These are phyloP conservation scores for Neohortaea acidophila DNA, from an alignment of 495 filamentous ascomycete genomes.

Conservation along the genomic window DNA sequence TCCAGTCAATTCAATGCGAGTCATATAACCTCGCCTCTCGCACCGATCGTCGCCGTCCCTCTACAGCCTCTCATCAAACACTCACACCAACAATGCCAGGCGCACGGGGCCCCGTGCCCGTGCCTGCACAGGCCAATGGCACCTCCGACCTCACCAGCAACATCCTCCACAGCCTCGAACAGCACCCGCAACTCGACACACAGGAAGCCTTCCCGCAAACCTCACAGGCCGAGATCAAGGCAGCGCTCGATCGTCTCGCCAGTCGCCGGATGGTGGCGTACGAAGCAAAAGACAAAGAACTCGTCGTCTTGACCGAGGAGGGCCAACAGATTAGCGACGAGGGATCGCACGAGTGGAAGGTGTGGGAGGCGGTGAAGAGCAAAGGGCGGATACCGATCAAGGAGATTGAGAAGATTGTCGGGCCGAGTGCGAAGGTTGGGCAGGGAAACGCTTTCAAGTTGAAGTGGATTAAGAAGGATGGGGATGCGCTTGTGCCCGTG, in stretches of 20 bases:
- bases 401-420: slow-evolving; percentile 66
- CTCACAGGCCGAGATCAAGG: slow-evolving; percentile 61
- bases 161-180: slow-evolving; percentile 25
- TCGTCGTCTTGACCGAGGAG: slow-evolving; percentile 62
- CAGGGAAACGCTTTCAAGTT: slow-evolving; percentile 92
- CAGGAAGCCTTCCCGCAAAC: slow-evolving; percentile 58
- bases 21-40: no score
- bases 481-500: slow-evolving; percentile 22
- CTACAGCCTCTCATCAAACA: background rate
- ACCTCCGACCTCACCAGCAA: slow-evolving; percentile 24
- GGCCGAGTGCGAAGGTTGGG: slow-evolving; percentile 76
- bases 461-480: slow-evolving; percentile 85
- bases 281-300: slow-evolving; percentile 64
- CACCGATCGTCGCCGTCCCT: no score
- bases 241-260: slow-evolving; percentile 68
- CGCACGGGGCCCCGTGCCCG: slow-evolving; percentile 27
- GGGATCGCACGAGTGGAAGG: slow-evolving; percentile 87
- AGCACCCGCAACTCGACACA: slow-evolving; percentile 50
- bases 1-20: no score
- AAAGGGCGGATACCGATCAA: slow-evolving; percentile 65
- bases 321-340: slow-evolving; percentile 61
- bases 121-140: slow-evolving; percentile 20
- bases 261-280: slow-evolving; percentile 77
- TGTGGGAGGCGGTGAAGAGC: slow-evolving; percentile 70
- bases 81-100: slow-evolving; percentile 24